Evolutionary conservation across 2,329 filamentous ascomycete species (phyloP).

Genomic region (Pseudocercospora fuligena): DNA sequence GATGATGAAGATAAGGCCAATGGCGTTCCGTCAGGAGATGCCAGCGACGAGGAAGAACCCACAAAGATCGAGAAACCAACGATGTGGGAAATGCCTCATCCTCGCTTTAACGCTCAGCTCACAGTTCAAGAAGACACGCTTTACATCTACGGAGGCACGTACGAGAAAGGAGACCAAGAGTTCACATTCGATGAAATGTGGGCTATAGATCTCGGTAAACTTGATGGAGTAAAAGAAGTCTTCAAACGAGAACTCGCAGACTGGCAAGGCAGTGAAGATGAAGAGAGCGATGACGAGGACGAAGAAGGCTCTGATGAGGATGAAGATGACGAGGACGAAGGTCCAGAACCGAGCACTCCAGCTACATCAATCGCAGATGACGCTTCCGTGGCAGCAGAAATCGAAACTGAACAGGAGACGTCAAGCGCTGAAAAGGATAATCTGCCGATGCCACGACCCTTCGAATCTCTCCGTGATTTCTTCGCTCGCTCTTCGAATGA

Average conservation of each 20-base stretch:
- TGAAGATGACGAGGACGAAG: conserved; percentile 56
- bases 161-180: conserved; percentile 91
- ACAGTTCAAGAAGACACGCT: conserved; percentile 90
- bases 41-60: conserved; percentile 61
- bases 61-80: conserved; percentile 58
- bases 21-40: conserved; percentile 32
- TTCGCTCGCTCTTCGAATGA: conserved; percentile 84
- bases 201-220: conserved; percentile 88
- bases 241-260: conserved; percentile 85
- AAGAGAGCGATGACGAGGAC: conserved; percentile 54
- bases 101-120: conserved; percentile 87
- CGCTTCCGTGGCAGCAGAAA: conserved; percentile 28
- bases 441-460: conserved; percentile 77
- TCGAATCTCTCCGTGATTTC: conserved; percentile 90
- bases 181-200: conserved; percentile 96
- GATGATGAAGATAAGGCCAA: conserved; percentile 50
- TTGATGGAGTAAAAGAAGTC: conserved; percentile 91
- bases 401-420: conserved; percentile 41
- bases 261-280: conserved; percentile 67
- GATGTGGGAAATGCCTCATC: conserved; percentile 83
- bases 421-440: conserved; percentile 67
- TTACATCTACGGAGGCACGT: conserved; percentile 94
- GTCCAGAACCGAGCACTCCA: conserved; percentile 52
- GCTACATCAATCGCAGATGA: conserved; percentile 33
- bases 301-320: conserved; percentile 62